These are phyloP conservation scores for Blastomyces emzantsi DNA, from an alignment of 2,329 filamentous ascomycete genomes.

Conservation along the genomic window DNA sequence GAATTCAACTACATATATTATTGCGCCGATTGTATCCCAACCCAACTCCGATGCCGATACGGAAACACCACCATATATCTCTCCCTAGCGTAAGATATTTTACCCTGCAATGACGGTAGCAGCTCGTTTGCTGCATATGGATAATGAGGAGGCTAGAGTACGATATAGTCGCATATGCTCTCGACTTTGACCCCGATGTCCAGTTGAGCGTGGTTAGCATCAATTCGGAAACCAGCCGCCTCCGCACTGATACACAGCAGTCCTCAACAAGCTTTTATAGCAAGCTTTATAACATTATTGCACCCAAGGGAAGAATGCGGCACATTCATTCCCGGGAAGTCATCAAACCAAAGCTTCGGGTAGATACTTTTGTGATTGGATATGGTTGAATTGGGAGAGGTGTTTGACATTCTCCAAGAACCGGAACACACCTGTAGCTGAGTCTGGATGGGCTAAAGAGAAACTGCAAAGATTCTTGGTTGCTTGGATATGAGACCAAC, in stretches of 20 bases:
- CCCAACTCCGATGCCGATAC: not conserved
- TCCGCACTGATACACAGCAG: too few species aligned
- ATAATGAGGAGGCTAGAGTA: not conserved
- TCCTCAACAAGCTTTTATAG: not conserved
- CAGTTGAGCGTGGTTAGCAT: not conserved
- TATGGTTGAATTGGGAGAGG: too few species aligned
- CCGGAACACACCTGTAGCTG: not conserved
- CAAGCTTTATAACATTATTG: too few species aligned
- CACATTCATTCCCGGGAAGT: not conserved
- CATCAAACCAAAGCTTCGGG: not conserved
- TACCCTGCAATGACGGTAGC: not conserved
- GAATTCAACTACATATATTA: not conserved
- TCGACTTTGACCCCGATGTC: not conserved
- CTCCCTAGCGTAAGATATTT: not conserved
- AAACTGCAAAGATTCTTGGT: not conserved
- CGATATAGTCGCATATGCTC: not conserved
- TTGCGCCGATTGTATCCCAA: not conserved
- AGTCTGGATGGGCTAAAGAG: not conserved
- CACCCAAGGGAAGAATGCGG: not conserved
- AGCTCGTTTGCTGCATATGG: not conserved
- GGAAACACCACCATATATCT: not conserved
- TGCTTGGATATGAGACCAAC: not conserved
- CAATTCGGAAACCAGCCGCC: not conserved
- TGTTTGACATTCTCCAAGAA: not conserved
- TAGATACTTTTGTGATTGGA: not conserved